Conservation (phyloP, 1,139 yeast genomes). For the Pichia sp. region DNA sequence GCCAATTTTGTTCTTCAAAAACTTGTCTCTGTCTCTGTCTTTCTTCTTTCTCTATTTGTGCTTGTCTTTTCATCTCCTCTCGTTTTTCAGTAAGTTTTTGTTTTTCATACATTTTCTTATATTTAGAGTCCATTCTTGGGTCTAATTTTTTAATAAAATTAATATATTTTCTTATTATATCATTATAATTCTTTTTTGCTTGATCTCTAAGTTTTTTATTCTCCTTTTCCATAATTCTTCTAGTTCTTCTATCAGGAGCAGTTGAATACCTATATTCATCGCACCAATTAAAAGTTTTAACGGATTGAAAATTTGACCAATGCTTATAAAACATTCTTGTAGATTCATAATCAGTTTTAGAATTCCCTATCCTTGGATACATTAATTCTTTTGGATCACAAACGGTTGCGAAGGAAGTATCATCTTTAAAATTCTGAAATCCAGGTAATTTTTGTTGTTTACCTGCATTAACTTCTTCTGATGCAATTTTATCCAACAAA, state of each 20-base stretch:
- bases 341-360: slow-evolving; percentile 52
- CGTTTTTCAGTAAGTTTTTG: slow-evolving; percentile 46
- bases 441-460: slow-evolving; percentile 50
- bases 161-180: slow-evolving; percentile 69
- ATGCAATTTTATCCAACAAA: slow-evolving; percentile 67
- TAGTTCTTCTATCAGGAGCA: slow-evolving; percentile 82
- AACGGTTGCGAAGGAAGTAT: slow-evolving; percentile 39
- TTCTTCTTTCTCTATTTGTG: slow-evolving; percentile 40
- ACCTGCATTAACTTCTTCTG: slow-evolving; percentile 77
- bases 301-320: slow-evolving; percentile 72
- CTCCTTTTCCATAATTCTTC: slow-evolving; percentile 85
- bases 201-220: slow-evolving; percentile 77
- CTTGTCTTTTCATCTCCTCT: slow-evolving; percentile 50
- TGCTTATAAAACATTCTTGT: slow-evolving; percentile 63
- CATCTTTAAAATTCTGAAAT: slow-evolving; percentile 50
- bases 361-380: slow-evolving; percentile 70
- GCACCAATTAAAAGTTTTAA: slow-evolving; percentile 78
- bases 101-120: slow-evolving; percentile 44
- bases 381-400: slow-evolving; percentile 41
- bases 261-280: slow-evolving; percentile 79
- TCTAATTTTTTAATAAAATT: slow-evolving; percentile 72
- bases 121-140: slow-evolving; percentile 63
- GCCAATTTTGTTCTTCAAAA: slow-evolving; percentile 81
- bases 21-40: slow-evolving; percentile 26
- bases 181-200: slow-evolving; percentile 80